Base-by-base conservation (phyloP, 148 eudicot species). In the Fagopyrum tataricum region DNA sequence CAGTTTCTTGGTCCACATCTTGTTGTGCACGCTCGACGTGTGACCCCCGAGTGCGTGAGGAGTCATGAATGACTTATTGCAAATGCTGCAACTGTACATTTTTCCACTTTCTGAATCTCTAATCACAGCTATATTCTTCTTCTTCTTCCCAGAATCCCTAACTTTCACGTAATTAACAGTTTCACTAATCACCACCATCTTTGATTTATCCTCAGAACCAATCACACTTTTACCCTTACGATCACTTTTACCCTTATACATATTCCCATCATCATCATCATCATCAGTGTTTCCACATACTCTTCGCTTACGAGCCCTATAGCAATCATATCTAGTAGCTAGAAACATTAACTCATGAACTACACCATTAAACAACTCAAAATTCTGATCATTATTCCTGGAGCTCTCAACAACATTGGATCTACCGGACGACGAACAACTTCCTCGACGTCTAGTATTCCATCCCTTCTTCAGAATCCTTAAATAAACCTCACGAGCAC, bases 11-110 rank as follows among this genome's bases (percentile, higher is more conserved):
- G 9, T 31, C 43, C 1, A 4, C 4, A 15, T n/a, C 72, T 84
- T 86, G 73, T 72, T 72, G 78, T 86, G 87, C 2, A 15, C 66
- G 71, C 87, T 84, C 1, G 89, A 84, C 76, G 77, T 81, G 70
- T 86, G 89, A 2, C 89, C 89, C 73, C 89, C 89, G 23, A 86
- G 46, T 46, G 89, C 89, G 73, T 81, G 89, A 73, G 76, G 82
- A 4, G 73, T 81, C 17, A 80, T 43, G 67, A 86, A 86, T 44
- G 77, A 56, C 76, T 78, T 86, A 21, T 67, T 52, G 69, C 89
- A 86, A 61, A 77, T 82, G 76, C 67, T 78, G 71, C 89, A 86
- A 72, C 56, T 80, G 84, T 82, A 82, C 40, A 67, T 76, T 24
- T 74, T 77, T 11, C 17, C 21, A 17, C 23, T 40, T 2, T 1